Conservation (phyloP, 306 rosid species). For the Prunus persica region Prunus_persica_NCBIv2 NC_034010.1:22305001-22305500, state of each 20-base stretch:
- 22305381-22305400: slow-evolving; percentile 7
- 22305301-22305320: neutral
- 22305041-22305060: slow-evolving; percentile 28
- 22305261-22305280: neutral
- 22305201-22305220: neutral
- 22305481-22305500: neutral
- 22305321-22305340: neutral
- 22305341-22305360: neutral
- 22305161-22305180: slow-evolving; percentile 12
- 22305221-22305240: neutral
- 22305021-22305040: slow-evolving; percentile 39
- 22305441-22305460: neutral
- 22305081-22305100: slow-evolving; percentile 11
- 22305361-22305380: neutral
- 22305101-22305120: neutral
- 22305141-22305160: neutral
- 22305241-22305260: neutral
- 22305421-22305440: neutral
- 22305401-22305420: slow-evolving; percentile 7
- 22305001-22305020: slow-evolving; percentile 32
- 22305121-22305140: neutral
- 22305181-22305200: neutral
- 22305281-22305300: neutral
- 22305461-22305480: neutral
- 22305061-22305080: slow-evolving; percentile 1